A percentile compares a stretch with the other conserved stretches of the same genome.
Conservation (phyloP, 306 rosid species). For the Benincasa hispida region DNA sequence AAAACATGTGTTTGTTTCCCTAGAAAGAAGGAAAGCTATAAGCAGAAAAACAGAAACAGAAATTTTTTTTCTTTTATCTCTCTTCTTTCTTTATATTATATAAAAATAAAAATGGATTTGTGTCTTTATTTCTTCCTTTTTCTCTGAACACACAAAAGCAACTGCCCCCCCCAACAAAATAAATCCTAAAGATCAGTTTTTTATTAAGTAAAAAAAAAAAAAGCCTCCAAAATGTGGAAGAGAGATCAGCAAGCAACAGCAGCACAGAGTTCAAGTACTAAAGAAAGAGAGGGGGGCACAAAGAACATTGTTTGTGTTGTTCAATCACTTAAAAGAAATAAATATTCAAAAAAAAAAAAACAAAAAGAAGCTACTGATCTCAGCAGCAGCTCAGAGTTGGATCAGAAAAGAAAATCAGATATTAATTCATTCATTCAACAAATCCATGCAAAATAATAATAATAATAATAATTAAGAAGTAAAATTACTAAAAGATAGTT, state of each 20-base stretch:
- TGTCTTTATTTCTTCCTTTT: background rate
- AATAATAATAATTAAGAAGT: too few relatives aligned
- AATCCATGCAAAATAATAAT: background rate
- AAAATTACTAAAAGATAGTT: too few relatives aligned
- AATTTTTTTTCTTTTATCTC: background rate
- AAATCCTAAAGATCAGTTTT: too few relatives aligned
- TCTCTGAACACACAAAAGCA: background rate
- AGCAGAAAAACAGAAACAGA: background rate
- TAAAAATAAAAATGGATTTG: background rate
- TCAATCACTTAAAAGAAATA: conserved; percentile 37
- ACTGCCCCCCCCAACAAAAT: background rate
- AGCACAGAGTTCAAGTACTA: conserved; percentile 75
- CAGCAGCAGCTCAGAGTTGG: background rate
- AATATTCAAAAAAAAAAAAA: background rate
- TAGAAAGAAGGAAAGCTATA: background rate
- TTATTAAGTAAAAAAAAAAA: background rate
- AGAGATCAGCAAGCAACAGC: background rate
- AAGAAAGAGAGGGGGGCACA: conserved; percentile 28
- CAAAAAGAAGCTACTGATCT: conserved; percentile 13
- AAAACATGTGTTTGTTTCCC: conserved; percentile 1
- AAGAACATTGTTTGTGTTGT: conserved; percentile 85
- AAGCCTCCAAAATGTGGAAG: background rate
- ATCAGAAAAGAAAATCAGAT: background rate
- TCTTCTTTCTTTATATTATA: background rate
- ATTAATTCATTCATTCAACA: background rate